A percentile compares a stretch with the other conserved stretches of the same genome.
These are phyloP conservation scores for Komagataella pseudopastoris DNA, from an alignment of 805 yeast species.

Conservation along the genomic window DNA sequence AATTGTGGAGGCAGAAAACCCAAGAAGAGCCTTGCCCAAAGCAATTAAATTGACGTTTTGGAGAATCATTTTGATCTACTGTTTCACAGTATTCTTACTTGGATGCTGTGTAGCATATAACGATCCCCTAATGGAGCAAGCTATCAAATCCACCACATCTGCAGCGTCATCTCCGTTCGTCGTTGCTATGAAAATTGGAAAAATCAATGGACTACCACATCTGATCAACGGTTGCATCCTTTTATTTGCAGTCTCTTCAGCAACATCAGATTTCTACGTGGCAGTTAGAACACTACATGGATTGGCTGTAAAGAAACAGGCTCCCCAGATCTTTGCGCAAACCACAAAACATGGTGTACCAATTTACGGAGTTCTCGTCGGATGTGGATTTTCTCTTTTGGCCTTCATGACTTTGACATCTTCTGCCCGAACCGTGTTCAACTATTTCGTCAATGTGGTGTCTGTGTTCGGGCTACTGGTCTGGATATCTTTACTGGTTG, in stretches of 20 bases:
- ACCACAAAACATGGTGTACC: constrained; percentile 48
- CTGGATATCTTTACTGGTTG: constrained; percentile 42
- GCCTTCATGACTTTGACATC: constrained; percentile 41
- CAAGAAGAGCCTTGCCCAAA: constrained; percentile 39
- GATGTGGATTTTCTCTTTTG: constrained; percentile 37
- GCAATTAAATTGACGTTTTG: constrained; percentile 42
- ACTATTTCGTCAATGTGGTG: constrained; percentile 41
- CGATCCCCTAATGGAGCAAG: constrained; percentile 24
- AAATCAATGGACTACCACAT: constrained; percentile 21
- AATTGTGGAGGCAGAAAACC: constrained; percentile 51
- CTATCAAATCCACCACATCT: constrained; percentile 20
- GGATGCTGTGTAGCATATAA: constrained; percentile 44
- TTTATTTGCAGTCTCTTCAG: constrained; percentile 47
- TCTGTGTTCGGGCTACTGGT: constrained; percentile 54
- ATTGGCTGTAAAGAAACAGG: constrained; percentile 44
- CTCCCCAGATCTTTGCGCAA: constrained; percentile 39
- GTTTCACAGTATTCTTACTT: constrained; percentile 36
- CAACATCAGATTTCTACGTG: constrained; percentile 50
- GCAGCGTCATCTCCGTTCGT: constrained; percentile 28
- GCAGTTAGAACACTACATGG: constrained; percentile 52
- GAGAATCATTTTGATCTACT: constrained; percentile 38
- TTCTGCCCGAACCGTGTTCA: constrained; percentile 45
- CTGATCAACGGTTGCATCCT: constrained; percentile 42
- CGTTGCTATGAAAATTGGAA: constrained; percentile 28
- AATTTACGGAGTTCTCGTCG: constrained; percentile 35